Base-by-base conservation (phyloP, 2,329 filamentous ascomycete genomes). In the Xylaria sp. region DNA sequence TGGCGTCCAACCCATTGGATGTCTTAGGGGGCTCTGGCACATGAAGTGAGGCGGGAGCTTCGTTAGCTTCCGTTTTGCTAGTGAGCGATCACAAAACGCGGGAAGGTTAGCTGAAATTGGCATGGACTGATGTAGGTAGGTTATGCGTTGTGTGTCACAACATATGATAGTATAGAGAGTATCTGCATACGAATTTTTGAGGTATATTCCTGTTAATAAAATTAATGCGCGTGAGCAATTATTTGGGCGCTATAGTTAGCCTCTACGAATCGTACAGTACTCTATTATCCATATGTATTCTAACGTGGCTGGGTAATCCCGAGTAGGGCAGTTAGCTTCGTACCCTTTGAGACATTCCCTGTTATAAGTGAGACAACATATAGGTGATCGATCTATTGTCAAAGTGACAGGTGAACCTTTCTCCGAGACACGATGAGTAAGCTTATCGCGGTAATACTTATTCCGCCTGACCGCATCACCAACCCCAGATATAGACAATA, bases 21-120 rank as follows among this genome's bases (percentile, higher is more conserved):
- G 20, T 57, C 31, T 57, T 11, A 36, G 33, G 49, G 28, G 49
- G 49, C 28, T 53, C 36, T 40, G 36, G 38, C 38, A 40, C 38
- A 40, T n/a, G 17, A 31, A 20, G n/a, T 54, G 49, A 36, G 49
- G 49, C 49, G 31, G 49, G 49, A 54, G 49, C 49, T 36, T 54
- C 28, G 31, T 54, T 54, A 36, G 49, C 49, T 54, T 36, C 49
- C 49, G 49, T 36, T 17, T 31, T 13, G 49, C 48, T 17, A 13
- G 48, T 51, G 48, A 51, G 23, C 28, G 23, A 23, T 28, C 23
- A 51, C 13, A 51, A 7, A 46, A 10, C 13, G 13, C 23, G 20
- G 23, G 48, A 7, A 51, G 28, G 23, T 51, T 28, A 28, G 23
- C 48, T 51, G 26, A 51, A 51, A 26, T 28, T 10, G 48, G 48